Conservation (phyloP, 2,329 filamentous ascomycete genomes). For the Ustulina deusta region DNA sequence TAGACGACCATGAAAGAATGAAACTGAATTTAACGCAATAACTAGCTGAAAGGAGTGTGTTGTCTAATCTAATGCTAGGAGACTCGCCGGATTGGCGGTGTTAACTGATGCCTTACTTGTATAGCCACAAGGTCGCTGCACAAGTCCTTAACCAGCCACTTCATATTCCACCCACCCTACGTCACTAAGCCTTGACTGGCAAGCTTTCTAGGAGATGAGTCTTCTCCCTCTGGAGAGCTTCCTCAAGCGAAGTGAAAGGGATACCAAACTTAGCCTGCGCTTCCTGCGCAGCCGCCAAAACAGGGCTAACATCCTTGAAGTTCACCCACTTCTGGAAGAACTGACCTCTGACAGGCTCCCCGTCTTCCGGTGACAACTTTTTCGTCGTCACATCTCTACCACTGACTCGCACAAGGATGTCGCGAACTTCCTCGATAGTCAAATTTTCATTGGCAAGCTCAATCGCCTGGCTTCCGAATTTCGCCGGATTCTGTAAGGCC, state of each 20-base stretch:
- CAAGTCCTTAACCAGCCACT: no score
- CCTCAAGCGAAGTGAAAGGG: conserved; percentile 47
- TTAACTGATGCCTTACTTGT: no score
- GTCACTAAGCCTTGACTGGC: conserved; percentile 20
- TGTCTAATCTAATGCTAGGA: no score
- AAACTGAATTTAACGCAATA: no score
- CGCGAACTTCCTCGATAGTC: conserved; percentile 48
- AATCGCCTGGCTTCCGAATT: conserved; percentile 50
- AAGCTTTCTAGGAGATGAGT: conserved; percentile 40
- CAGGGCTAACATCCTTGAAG: conserved; percentile 41
- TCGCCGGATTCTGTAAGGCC: conserved; percentile 49
- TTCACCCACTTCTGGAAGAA: conserved; percentile 48
- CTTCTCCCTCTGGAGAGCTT: conserved; percentile 45
- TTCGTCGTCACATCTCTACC: conserved; percentile 47
- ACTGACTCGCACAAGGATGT: conserved; percentile 49
- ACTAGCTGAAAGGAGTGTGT: no score
- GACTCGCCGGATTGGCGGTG: no score
- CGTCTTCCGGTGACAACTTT: conserved; percentile 44
- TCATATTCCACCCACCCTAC: no score
- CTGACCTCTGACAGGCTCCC: conserved; percentile 41
- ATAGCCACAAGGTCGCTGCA: no score
- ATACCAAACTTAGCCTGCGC: conserved; percentile 49
- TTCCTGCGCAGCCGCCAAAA: conserved; percentile 32
- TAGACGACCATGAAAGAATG: no score
- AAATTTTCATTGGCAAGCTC: conserved; percentile 48